Base-by-base conservation (phyloP, 2,329 filamentous ascomycete species). In the Acrocalymma vagum region DNA sequence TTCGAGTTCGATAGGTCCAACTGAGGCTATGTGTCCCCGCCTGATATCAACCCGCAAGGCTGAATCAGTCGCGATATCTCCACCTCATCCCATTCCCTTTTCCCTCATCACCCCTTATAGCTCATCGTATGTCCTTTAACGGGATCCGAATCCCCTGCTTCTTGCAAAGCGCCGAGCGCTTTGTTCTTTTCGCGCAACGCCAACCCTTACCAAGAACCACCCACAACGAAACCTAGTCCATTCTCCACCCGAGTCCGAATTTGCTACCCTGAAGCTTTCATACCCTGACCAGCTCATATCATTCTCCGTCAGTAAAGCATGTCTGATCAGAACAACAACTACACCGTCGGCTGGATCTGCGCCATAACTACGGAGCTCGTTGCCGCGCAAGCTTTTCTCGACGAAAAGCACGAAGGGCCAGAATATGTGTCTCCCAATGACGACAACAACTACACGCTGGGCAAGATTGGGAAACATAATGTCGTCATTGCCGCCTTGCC, bases 151-250 rank as follows among this genome's bases (percentile, higher is more conserved):
- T 36, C 33, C 6, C 28, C 34, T 29, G 14, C 25, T 29, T 25
- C 34, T 28, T 37, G 34, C 34, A 20, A 37, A 18, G 34, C 24
- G 34, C 34, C 5, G 16, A 37, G 34, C 34, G 16, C 34, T 37
- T 37, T 37, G 23, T 37, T 37, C 21, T 13, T 16, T 35, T 35
- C 31, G 35, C 21, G 35, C 31, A 35, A 35, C n/a, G 31, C 31
- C 34, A 37, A 37, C 21, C 34, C 34, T 37, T 15, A 20, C 25
- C 18, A 37, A 10, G 34, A 37, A 28, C 34, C 16, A 29, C 32
- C 34, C 20, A 37, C 34, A 37, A 25, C 34, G 23, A 17, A 37
- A 28, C 24, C 25, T 23, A 37, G 24, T 37, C 34, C 15, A 11
- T 37, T 22, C 34, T 37, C 9, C 34, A 21, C 16, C 29, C 11